phyloP scores from a whole-genome alignment of 2,329 filamentous ascomycete genomes.

The Didymella keratinophila region DNA sequence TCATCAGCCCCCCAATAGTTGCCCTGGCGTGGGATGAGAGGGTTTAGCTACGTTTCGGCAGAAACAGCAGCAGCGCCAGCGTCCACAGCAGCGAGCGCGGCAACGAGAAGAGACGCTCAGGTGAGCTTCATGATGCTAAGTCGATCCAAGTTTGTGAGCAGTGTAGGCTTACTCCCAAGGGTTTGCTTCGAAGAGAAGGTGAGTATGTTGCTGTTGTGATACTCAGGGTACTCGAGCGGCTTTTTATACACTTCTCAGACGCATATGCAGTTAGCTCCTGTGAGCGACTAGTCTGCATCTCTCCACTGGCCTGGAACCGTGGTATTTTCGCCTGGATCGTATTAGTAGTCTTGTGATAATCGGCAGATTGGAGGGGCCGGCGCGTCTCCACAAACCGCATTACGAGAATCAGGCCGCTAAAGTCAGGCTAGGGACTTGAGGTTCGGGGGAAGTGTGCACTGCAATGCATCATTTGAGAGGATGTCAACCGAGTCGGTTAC shows the following conservation, averaged over 20 bases:
- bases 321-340: too few species aligned
- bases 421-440: neutral
- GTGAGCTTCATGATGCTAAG: neutral
- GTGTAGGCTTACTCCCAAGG: too few species aligned
- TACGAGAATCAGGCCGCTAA: too few species aligned
- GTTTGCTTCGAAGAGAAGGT: neutral
- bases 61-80: neutral
- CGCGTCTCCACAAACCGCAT: too few species aligned
- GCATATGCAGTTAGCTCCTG: neutral
- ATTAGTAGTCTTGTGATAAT: too few species aligned
- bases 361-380: too few species aligned
- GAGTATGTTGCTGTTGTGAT: neutral
- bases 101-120: neutral
- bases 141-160: neutral
- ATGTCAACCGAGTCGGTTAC: neutral
- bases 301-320: too few species aligned
- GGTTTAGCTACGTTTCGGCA: neutral
- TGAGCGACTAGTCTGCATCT: too few species aligned
- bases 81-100: neutral
- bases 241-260: neutral
- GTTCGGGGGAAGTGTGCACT: neutral
- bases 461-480: too few species aligned
- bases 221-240: neutral
- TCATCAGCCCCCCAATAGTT: neutral
- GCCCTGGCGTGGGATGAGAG: neutral